These are phyloP conservation scores for Ascocoryne sarcoides DNA, from an alignment of 2,329 filamentous ascomycete species.

Conservation along the genomic window DNA sequence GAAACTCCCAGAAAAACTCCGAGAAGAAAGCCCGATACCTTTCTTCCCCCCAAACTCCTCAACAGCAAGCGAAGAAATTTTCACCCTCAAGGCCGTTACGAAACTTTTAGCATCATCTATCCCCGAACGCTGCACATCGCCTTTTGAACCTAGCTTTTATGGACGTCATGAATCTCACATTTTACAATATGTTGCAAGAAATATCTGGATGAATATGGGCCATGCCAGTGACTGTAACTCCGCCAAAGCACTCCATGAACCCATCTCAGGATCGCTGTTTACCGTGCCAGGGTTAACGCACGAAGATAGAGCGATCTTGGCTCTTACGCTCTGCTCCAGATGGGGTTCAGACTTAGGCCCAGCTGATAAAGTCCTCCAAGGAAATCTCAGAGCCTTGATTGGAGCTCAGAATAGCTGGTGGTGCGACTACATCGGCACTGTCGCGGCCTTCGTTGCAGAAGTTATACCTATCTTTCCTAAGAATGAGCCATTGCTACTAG, in stretches of 20 bases:
- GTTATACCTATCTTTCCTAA: slow-evolving; percentile 13
- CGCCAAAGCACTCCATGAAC: slow-evolving; percentile 62
- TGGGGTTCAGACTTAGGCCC: slow-evolving; percentile 57
- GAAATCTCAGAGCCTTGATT: slow-evolving; percentile 20
- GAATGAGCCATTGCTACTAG: slow-evolving; percentile 1
- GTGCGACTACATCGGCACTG: slow-evolving; percentile 26
- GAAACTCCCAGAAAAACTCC: slow-evolving; percentile 49
- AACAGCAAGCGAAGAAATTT: slow-evolving; percentile 15
- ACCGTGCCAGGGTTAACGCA: slow-evolving; percentile 65
- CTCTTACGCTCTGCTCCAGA: slow-evolving; percentile 61
- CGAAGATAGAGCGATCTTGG: slow-evolving; percentile 59
- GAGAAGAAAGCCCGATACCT: slow-evolving; percentile 56
- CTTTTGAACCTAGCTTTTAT: slow-evolving; percentile 26
- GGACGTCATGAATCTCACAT: no score
- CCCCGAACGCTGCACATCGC: slow-evolving; percentile 25
- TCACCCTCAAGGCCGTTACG: slow-evolving; percentile 30
- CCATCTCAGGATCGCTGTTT: slow-evolving; percentile 58
- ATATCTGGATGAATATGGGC: slow-evolving; percentile 45
- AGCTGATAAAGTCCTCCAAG: slow-evolving; percentile 31
- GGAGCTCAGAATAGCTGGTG: slow-evolving; percentile 23
- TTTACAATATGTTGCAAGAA: slow-evolving; percentile 37
- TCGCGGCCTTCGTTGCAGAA: slow-evolving; percentile 14
- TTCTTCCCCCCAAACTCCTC: slow-evolving; percentile 27
- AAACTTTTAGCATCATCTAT: slow-evolving; percentile 11
- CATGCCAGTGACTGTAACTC: slow-evolving; percentile 46